Evolutionary conservation across 805 yeast species (phyloP), one percentile per base, ranked within the genome.

Genomic region (Teunomyces panamensis): DNA sequence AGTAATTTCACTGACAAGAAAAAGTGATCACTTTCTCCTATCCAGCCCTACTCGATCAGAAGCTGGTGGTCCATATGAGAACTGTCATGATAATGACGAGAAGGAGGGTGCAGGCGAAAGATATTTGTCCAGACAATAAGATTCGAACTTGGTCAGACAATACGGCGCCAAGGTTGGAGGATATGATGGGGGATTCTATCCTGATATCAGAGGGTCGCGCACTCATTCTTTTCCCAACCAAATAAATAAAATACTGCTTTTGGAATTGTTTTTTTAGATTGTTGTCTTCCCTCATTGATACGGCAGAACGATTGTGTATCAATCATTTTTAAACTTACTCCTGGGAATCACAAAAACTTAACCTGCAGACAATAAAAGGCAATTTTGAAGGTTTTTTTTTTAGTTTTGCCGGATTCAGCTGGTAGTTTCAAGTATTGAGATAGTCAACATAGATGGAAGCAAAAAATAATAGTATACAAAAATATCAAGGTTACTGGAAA

Each of bases 391-490:
- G 24, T n/a, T n/a, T 37, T 37, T 37, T 37, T 20, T 24, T n/a
- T 37, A 13, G 20, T 37, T 7, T 27, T 17, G 26, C 47, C 47
- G 28, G 14, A 44, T 20, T 29, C 28, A 39, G 47, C 9, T 14
- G 30, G 36, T 11, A 44, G 32, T 44, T 44, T 44, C 42, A 44
- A 30, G 42, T 36, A 16, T 17, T 11, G 26, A 26, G 39, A 34
- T 43, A 43, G 28, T 17, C 44, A 30, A 30, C 28, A 20, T 37
- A 26, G 41, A 26, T 37, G 10, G 14, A 37, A 11, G 10, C 13
- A 37, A 37, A 37, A 24, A 37, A 37, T 37, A 37, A 37, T 26
- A 37, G 13, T 39, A 17, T 16, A 39, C 32, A 39, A 39, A 39
- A 28, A 39, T 28, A 14, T 30, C 7, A 39, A 28, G n/a, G 5